These are phyloP conservation scores for Metschnikowia peoriensis DNA, from an alignment of 805 yeast genomes.

Conservation along the genomic window DNA sequence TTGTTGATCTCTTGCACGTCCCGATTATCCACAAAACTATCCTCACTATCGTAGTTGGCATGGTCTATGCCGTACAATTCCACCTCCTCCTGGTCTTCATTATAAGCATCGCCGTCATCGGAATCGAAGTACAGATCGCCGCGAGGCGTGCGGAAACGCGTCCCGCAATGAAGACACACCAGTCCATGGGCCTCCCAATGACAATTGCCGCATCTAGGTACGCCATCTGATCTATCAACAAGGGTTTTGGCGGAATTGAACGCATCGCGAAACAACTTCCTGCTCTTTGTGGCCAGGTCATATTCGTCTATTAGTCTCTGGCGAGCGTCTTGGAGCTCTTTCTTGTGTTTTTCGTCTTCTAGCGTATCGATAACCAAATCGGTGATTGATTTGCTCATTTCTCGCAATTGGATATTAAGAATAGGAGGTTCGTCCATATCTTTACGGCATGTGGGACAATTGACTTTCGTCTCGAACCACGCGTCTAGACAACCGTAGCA, in stretches of 20 bases:
- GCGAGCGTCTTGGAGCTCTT: constrained; percentile 24
- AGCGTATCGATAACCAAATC: constrained; percentile 39
- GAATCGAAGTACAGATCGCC: constrained; percentile 35
- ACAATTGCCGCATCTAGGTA: constrained; percentile 70
- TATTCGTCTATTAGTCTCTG: constrained; percentile 33
- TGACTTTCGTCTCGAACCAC: constrained; percentile 57
- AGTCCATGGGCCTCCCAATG: constrained; percentile 77
- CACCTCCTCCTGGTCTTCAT: constrained; percentile 33
- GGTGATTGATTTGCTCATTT: constrained; percentile 35
- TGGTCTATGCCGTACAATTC: constrained; percentile 15
- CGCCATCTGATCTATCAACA: constrained; percentile 66
- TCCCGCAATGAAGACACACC: constrained; percentile 67
- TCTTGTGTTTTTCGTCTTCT: constrained; percentile 24
- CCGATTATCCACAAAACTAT: constrained; percentile 20
- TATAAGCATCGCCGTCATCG: constrained; percentile 37
- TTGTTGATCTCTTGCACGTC: too few relatives aligned
- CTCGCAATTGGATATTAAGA: constrained; percentile 51
- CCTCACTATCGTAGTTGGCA: constrained; percentile 19
- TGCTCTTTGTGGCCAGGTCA: constrained; percentile 37
- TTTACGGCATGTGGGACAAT: constrained; percentile 70
- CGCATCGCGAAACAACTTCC: constrained; percentile 45
- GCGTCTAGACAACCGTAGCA: constrained; percentile 63
- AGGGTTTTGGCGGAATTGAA: constrained; percentile 53
- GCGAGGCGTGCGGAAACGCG: constrained; percentile 41
- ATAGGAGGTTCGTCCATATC: constrained; percentile 49